A percentile compares a stretch with the other conserved stretches of the same genome.
Evolutionary conservation across 208 protist genomes (phyloP).

Genomic region (Trypanosoma platydactyli): DNA sequence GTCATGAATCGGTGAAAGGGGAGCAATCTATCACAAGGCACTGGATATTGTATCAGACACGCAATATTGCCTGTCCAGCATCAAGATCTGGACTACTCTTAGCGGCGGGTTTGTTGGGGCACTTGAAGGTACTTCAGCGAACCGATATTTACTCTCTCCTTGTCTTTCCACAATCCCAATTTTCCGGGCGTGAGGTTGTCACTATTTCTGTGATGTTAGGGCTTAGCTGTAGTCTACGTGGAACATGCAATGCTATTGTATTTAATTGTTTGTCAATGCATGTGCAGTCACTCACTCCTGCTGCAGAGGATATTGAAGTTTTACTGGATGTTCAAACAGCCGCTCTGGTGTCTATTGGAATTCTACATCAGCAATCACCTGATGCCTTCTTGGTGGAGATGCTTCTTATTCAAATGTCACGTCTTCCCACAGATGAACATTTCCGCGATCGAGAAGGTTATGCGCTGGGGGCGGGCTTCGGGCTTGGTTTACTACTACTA

Average conservation of each 20-base stretch:
- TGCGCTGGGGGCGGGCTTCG: slow-evolving; percentile 69
- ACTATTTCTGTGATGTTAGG: slow-evolving; percentile 85
- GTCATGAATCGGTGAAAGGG: slow-evolving; percentile 25
- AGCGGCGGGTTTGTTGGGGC: slow-evolving; percentile 74
- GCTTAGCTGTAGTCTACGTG: slow-evolving; percentile 85
- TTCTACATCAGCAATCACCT: slow-evolving; percentile 66
- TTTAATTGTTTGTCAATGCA: slow-evolving; percentile 88
- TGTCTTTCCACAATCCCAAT: slow-evolving; percentile 58
- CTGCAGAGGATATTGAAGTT: slow-evolving; percentile 82
- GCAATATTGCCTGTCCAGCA: slow-evolving; percentile 52
- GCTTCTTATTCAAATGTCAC: slow-evolving; percentile 81
- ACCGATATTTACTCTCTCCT: slow-evolving; percentile 88
- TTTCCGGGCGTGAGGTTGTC: slow-evolving; percentile 66
- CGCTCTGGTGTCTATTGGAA: slow-evolving; percentile 73
- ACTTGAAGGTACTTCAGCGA: slow-evolving; percentile 77
- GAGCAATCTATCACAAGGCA: slow-evolving; percentile 63
- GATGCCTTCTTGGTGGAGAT: slow-evolving; percentile 82
- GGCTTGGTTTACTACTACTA: slow-evolving; percentile 78
- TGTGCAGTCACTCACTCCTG: slow-evolving; percentile 78
- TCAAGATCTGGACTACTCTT: slow-evolving; percentile 71
- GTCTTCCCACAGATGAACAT: slow-evolving; percentile 86
- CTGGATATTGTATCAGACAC: slow-evolving; percentile 90
- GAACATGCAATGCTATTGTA: slow-evolving; percentile 72
- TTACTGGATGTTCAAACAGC: slow-evolving; percentile 82
- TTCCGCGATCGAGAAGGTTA: slow-evolving; percentile 80